Evolutionary conservation across 2,329 filamentous ascomycete species (phyloP).

Genomic region (Pseudogymnoascus sp.): DNA sequence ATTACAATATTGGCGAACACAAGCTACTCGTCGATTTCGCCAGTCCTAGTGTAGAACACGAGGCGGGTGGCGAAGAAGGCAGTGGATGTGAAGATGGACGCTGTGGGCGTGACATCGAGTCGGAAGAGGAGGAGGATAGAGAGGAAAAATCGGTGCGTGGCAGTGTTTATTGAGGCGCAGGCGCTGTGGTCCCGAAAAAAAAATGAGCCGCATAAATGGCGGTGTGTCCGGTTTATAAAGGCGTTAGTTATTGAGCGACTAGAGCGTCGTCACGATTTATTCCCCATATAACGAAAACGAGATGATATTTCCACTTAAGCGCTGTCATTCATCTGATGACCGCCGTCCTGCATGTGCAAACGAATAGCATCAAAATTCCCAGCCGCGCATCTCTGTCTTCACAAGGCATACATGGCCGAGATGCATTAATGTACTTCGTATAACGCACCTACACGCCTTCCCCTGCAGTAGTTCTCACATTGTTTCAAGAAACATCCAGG

Average conservation of each 20-base stretch:
- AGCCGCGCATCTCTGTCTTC: too few species aligned
- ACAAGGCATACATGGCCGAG: not conserved
- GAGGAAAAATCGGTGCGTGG: not conserved
- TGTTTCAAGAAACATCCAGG: not conserved
- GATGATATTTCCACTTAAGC: not conserved
- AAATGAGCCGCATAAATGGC: not conserved
- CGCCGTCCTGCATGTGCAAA: not conserved
- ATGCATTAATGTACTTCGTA: not conserved
- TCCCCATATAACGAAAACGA: not conserved
- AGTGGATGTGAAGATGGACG: constrained; percentile 33
- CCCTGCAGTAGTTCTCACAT: constrained; percentile 1
- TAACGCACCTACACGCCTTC: not conserved
- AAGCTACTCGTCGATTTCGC: constrained; percentile 61
- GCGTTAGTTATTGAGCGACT: not conserved
- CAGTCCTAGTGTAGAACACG: constrained; percentile 45
- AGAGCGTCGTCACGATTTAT: not conserved
- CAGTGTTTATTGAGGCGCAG: not conserved
- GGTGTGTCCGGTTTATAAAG: not conserved
- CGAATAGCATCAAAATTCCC: not conserved
- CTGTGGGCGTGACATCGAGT: constrained; percentile 19
- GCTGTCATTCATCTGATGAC: not conserved
- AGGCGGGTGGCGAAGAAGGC: constrained; percentile 36
- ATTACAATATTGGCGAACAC: constrained; percentile 56
- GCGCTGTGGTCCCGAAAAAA: not conserved
- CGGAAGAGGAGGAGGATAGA: not conserved